Evolutionary conservation across 2,329 filamentous ascomycete species (phyloP).

Genomic region (Fusarium marasasianum): DNA sequence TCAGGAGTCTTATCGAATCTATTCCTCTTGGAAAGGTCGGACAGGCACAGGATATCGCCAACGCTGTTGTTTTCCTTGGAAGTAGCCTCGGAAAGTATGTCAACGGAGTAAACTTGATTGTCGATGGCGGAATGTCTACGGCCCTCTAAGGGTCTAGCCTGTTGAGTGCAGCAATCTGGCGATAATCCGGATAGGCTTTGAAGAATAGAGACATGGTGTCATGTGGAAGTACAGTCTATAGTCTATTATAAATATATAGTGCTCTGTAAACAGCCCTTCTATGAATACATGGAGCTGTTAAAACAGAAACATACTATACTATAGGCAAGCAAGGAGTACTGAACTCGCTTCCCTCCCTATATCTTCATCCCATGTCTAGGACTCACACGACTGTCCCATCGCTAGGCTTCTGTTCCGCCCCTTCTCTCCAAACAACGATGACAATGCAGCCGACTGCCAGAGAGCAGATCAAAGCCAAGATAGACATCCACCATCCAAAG

Average conservation of each 20-base stretch:
- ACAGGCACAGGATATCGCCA: conserved; percentile 32
- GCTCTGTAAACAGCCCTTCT: background rate
- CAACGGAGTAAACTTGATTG: conserved; percentile 28
- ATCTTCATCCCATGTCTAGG: background rate
- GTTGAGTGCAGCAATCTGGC: too few species aligned
- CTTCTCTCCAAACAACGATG: background rate
- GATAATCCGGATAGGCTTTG: too few species aligned
- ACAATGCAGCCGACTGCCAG: background rate
- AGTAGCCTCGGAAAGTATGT: conserved; percentile 36
- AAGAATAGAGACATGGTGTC: background rate
- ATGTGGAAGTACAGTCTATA: background rate
- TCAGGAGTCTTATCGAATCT: background rate
- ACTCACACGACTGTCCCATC: background rate
- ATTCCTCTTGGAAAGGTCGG: conserved; percentile 32
- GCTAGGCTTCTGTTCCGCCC: rapidly evolving
- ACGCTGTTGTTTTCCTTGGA: conserved; percentile 38
- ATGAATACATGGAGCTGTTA: background rate
- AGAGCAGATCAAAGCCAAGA: background rate
- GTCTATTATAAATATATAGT: background rate
- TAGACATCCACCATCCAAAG: background rate
- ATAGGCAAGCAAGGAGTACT: background rate
- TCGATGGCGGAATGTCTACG: conserved; percentile 37
- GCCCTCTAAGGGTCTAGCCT: background rate
- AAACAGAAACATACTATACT: background rate
- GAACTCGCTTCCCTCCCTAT: background rate